Base-by-base conservation (phyloP, 1,284 basidiomycete species). In the Ustilago shanxiensis region DNA sequence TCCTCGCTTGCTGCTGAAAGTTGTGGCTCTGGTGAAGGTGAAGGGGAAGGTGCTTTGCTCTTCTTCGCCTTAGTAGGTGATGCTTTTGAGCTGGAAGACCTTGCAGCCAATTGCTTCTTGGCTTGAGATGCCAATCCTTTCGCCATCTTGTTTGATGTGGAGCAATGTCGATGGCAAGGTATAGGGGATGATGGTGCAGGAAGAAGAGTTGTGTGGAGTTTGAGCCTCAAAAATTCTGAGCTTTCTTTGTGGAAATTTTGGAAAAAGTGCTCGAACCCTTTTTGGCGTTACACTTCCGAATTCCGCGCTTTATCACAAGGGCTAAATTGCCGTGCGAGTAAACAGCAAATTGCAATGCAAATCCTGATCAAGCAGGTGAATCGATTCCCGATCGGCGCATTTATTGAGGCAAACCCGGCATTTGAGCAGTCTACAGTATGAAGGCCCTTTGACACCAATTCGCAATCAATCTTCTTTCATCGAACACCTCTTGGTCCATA, bases 1-100 rank as follows among this genome's bases (percentile, higher is more conserved):
- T 51, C 51, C 3, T 51, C 45, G 6, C 55, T 51, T 53, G 22
- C 26, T 54, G 35, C 60, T 13, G 37, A 9, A 13, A 47, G 29
- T 18, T 60, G 39, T 26, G 53, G 33, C 9, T 59, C 57, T 10
- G 58, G 63, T n/a, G 70, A 57, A 37, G 53, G 57, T 8, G 61
- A 26, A 16, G 53, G 57, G 7, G 61, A 26, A 16, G 54, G 37
- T 16, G 60, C 39, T 35, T 60, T 66, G 37, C 24, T 35, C 31
- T 72, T 66, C 37, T 66, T 45, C 26, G 45, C 37, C 52, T 63
- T 66, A 35, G 49, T 50, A 16, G 59, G 44, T 8, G 70, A 63
- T 37, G 60, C 26, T 0, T 7, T 52, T 1, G 70, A 64, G 11
- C 39, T 33, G 26, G 70, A 61, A 39, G 49, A 50, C 24, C 28